A percentile compares a stretch with the other conserved stretches of the same genome.
Conservation (phyloP, 2,329 filamentous ascomycete species). For the Ceratocystis albifundus region DNA sequence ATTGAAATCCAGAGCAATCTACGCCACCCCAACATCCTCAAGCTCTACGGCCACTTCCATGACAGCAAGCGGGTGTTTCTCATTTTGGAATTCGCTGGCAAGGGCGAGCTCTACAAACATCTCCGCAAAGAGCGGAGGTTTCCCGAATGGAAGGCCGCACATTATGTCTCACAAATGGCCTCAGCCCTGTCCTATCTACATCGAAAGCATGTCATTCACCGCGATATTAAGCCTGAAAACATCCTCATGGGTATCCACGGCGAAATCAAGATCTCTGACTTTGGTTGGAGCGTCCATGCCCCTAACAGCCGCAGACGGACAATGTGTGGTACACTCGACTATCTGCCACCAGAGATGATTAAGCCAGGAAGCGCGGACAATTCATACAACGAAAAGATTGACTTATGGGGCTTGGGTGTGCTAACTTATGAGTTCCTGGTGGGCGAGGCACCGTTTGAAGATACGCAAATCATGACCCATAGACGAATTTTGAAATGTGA, state of each 20-base stretch:
- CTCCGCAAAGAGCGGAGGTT: constrained; percentile 67
- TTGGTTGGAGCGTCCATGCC: constrained; percentile 96
- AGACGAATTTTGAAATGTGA: constrained; percentile 77
- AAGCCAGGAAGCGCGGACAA: constrained; percentile 69
- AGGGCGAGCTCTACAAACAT: constrained; percentile 82
- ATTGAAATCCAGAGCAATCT: constrained; percentile 85
- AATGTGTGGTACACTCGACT: constrained; percentile 95
- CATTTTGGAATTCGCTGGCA: constrained; percentile 75
- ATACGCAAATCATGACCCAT: constrained; percentile 89
- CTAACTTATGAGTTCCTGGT: constrained; percentile 93
- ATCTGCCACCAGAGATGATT: constrained; percentile 96
- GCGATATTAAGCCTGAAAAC: constrained; percentile 96
- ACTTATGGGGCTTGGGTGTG: constrained; percentile 90
- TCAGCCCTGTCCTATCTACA: constrained; percentile 80
- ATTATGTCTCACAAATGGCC: constrained; percentile 87
- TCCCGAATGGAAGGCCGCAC: constrained; percentile 73
- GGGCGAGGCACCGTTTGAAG: constrained; percentile 93
- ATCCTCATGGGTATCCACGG: constrained; percentile 92
- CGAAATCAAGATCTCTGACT: constrained; percentile 97
- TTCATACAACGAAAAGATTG: constrained; percentile 89
- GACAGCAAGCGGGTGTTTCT: constrained; percentile 79
- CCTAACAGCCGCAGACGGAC: constrained; percentile 88
- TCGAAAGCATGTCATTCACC: constrained; percentile 94
- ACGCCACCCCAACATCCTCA: constrained; percentile 72
- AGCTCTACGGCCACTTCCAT: constrained; percentile 79